Base-by-base conservation (phyloP, 352 stramenopile species). In the Globisporangium heterothallicum region DNA sequence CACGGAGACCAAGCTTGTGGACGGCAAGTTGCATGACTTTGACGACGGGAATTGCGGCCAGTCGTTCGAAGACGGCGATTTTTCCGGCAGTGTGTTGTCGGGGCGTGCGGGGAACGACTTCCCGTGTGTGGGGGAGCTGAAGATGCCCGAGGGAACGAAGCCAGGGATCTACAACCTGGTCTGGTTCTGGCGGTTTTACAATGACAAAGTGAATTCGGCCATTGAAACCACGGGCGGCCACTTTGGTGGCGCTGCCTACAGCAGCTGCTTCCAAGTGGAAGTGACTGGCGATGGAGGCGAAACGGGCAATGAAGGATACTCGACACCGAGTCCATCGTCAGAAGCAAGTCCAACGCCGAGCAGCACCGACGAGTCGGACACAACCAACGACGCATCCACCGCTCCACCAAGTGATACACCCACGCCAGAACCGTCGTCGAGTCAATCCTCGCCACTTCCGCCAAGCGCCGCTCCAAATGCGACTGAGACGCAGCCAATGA, bases 131-230 rank as follows among this genome's bases (percentile, higher is more conserved):
- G 77, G 59, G n/a, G 66, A 66, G 6, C 43, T 82, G 29, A 68
- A 58, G 6, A 70, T 85, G 8, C 76, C 73, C 24, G 47, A 29
- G 2, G 70, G 63, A n/a, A 82, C 69, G 13, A 58, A 64, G 32
- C 27, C 78, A 1, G 73, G 78, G 0, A 24, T 78, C 6, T 86
- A 88, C 60, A 74, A 83, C 49, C 56, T 88, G 44, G 72, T 88
- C 19, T 88, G 77, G 74, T 86, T 71, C 57, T 88, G 78, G 78
- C 80, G 76, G 49, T 84, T 85, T 49, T 75, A 74, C 46, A 68
- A 87, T n/a, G 65, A 78, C 9, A 46, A 53, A 2, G 62, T 68
- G 7, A 82, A 81, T 57, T 56, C 61, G 30, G 64, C 64, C 19
- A 73, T 83, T 43, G 59, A 68, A 32, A 83, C 72, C 0, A 67